Conservation (phyloP, 768 basidiomycete species). For the Trametes elegans region DNA sequence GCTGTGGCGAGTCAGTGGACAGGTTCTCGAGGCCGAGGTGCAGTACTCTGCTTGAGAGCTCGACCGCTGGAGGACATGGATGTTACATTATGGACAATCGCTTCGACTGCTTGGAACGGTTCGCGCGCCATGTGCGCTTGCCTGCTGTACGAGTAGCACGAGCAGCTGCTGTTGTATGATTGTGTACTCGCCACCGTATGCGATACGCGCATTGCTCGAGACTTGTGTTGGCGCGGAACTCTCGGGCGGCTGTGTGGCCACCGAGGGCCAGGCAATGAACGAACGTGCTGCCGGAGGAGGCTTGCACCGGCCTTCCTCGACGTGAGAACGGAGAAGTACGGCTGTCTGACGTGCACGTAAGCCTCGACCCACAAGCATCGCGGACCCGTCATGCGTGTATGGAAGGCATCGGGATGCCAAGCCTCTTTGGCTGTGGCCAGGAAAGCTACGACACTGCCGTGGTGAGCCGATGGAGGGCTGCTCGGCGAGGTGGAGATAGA, state of each 20-base stretch:
- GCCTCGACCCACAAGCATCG: neutral
- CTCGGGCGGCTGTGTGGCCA: no score
- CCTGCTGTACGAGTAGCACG: no score
- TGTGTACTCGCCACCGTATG: neutral
- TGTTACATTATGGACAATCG: no score
- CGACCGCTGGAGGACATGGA: no score
- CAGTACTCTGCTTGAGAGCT: no score
- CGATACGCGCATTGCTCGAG: neutral
- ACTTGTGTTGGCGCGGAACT: no score
- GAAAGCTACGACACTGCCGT: neutral
- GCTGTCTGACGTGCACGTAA: neutral
- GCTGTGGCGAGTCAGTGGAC: neutral
- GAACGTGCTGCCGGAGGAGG: neutral
- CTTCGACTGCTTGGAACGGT: no score
- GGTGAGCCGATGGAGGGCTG: neutral
- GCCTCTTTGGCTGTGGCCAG: neutral
- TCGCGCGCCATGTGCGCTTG: no score
- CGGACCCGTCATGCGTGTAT: neutral
- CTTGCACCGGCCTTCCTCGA: neutral
- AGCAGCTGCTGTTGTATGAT: no score
- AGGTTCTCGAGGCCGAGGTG: neutral
- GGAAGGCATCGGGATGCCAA: neutral
- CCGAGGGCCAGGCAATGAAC: neutral
- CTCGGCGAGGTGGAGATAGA: neutral
- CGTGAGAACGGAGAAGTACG: neutral